phyloP scores from a whole-genome alignment of 257 asterid genomes.

The Avicennia marina region DNA sequence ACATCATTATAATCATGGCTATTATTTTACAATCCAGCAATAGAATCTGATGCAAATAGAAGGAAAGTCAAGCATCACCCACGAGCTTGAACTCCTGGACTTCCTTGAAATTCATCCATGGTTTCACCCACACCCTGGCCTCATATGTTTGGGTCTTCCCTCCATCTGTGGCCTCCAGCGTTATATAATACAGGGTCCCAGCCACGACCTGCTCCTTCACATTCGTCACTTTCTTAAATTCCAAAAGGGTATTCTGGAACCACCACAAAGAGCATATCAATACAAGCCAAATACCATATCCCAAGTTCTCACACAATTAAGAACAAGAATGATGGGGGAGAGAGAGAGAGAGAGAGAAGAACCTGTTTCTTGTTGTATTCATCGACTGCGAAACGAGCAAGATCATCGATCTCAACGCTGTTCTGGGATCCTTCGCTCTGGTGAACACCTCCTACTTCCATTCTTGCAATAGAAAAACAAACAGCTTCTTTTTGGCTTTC shows the following conservation, averaged over 20 bases:
- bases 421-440: conserved; percentile 52
- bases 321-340: no score
- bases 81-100: conserved; percentile 68
- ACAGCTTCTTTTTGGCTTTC: no score
- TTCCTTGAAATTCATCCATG: conserved; percentile 83
- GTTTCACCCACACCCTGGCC: conserved; percentile 93
- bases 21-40: conserved; percentile 15
- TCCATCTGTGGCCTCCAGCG: conserved; percentile 70
- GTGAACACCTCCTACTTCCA: conserved; percentile 45
- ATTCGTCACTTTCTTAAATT: conserved; percentile 66
- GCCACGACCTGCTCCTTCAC: conserved; percentile 77
- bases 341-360: no score
- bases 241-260: conserved; percentile 61
- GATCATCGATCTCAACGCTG: conserved; percentile 58
- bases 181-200: conserved; percentile 68
- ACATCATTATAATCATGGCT: no score
- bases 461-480: no score
- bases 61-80: conserved; percentile 39
- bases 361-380: conserved; percentile 75
- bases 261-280: not conserved
- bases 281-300: no score
- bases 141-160: conserved; percentile 61
- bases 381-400: conserved; percentile 78
- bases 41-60: conserved; percentile 7
- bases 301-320: no score